Conservation (phyloP, 1,284 basidiomycete genomes). For the Malassezia psittaci region DNA sequence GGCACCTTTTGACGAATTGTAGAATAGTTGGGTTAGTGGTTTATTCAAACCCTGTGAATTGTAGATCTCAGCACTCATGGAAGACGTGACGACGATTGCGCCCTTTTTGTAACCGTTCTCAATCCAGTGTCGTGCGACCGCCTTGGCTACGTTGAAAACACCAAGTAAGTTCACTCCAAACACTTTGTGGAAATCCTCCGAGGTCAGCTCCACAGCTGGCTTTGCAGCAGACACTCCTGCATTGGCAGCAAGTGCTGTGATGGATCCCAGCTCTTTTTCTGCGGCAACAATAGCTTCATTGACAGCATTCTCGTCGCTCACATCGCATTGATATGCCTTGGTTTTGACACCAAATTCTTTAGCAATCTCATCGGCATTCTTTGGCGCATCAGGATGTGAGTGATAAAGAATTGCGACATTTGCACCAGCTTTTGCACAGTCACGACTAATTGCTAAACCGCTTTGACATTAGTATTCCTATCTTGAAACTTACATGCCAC, state of each 20-base stretch:
- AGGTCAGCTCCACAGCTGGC: conserved; percentile 45
- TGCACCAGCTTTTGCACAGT: conserved; percentile 43
- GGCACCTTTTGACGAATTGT: conserved; percentile 47
- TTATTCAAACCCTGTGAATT: conserved; percentile 43
- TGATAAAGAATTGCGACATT: conserved; percentile 47
- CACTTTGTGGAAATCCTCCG: conserved; percentile 45
- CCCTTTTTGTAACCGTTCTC: conserved; percentile 45
- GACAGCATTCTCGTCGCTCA: conserved; percentile 39
- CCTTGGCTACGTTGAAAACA: conserved; percentile 47
- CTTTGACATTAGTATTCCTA: background rate
- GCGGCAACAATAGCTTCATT: conserved; percentile 38
- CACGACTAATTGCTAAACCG: conserved; percentile 44
- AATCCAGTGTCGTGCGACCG: conserved; percentile 44
- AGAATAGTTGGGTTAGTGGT: conserved; percentile 45
- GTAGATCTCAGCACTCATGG: conserved; percentile 47
- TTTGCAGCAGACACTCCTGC: conserved; percentile 45
- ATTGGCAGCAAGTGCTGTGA: conserved; percentile 43
- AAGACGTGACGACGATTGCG: conserved; percentile 45
- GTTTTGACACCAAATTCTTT: conserved; percentile 42
- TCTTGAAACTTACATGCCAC: conserved; percentile 26
- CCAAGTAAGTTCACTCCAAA: conserved; percentile 48
- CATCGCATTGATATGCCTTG: conserved; percentile 48
- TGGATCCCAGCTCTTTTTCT: conserved; percentile 38
- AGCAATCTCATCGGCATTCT: conserved; percentile 37
- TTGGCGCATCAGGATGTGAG: conserved; percentile 44